These are phyloP conservation scores for Cicer arietinum DNA, from an alignment of 306 rosid species.

Conservation along the genomic window DNA sequence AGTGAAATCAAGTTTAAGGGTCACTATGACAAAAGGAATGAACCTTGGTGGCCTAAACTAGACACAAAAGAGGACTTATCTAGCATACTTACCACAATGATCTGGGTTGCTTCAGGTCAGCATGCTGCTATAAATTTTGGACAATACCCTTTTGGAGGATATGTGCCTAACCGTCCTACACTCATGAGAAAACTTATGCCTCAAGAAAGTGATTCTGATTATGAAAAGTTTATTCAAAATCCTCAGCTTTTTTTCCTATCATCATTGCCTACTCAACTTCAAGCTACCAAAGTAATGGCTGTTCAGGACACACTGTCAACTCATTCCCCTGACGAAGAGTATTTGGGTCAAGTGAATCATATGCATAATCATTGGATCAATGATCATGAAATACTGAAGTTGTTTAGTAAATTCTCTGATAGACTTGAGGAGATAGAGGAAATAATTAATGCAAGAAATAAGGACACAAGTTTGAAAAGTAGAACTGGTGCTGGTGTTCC, in stretches of 20 bases:
- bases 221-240: conserved; percentile 66
- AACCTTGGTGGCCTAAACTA: conserved; percentile 97
- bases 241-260: conserved; percentile 78
- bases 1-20: conserved; percentile 83
- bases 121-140: conserved; percentile 98
- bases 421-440: conserved; percentile 79
- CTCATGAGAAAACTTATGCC: conserved; percentile 86
- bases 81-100: conserved; percentile 69
- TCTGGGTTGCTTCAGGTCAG: conserved; percentile 95
- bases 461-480: conserved; percentile 60
- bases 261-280: conserved; percentile 90
- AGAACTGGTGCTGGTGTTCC: conserved; percentile 95
- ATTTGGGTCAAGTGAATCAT: conserved; percentile 76
- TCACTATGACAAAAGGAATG: conserved; percentile 76
- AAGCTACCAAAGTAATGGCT: conserved; percentile 99
- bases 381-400: conserved; percentile 56
- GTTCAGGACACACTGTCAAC: conserved; percentile 92
- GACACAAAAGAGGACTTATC: conserved; percentile 71
- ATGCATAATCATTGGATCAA: conserved; percentile 73
- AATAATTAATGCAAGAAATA: conserved; percentile 73
- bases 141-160: conserved; percentile 96
- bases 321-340: conserved; percentile 96
- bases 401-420: conserved; percentile 62
- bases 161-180: conserved; percentile 93
- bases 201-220: conserved; percentile 66